Evolutionary conservation across 352 stramenopile species (phyloP).

Genomic region (Phytophthora pini): DNA sequence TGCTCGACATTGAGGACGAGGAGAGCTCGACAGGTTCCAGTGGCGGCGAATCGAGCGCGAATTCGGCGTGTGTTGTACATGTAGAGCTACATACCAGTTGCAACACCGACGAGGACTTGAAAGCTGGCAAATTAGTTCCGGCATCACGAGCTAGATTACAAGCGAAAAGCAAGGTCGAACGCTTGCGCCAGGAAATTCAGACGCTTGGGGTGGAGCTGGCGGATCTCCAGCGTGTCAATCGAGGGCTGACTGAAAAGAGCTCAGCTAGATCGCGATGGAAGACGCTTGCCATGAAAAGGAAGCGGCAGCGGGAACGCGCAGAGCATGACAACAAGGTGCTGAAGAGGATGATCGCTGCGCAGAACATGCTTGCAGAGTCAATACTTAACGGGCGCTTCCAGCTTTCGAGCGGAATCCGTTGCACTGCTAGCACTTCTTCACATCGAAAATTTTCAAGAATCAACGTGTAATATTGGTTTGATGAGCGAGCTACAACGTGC

Average conservation of each 20-base stretch:
- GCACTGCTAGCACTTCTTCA: neutral
- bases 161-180: conserved; percentile 11
- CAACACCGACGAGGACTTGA: conserved; percentile 3
- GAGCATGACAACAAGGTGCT: conserved; percentile 29
- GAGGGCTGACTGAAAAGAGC: neutral
- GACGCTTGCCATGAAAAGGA: neutral
- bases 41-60: neutral
- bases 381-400: conserved; percentile 15
- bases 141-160: neutral
- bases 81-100: conserved; percentile 1
- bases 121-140: neutral
- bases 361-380: conserved; percentile 21
- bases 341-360: conserved; percentile 25
- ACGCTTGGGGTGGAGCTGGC: conserved; percentile 16
- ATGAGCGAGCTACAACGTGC: neutral
- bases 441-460: conserved; percentile 11
- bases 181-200: conserved; percentile 18
- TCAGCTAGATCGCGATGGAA: conserved; percentile 7
- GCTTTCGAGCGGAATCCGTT: conserved; percentile 1
- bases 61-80: neutral
- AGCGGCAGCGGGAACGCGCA: conserved; percentile 4
- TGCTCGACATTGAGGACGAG: conserved; percentile 21
- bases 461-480: conserved; percentile 5
- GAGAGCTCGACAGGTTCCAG: conserved; percentile 1
- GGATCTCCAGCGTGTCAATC: conserved; percentile 6